Evolutionary conservation across 2,329 filamentous ascomycete species (phyloP).

Genomic region (Ciborinia camelliae): DNA sequence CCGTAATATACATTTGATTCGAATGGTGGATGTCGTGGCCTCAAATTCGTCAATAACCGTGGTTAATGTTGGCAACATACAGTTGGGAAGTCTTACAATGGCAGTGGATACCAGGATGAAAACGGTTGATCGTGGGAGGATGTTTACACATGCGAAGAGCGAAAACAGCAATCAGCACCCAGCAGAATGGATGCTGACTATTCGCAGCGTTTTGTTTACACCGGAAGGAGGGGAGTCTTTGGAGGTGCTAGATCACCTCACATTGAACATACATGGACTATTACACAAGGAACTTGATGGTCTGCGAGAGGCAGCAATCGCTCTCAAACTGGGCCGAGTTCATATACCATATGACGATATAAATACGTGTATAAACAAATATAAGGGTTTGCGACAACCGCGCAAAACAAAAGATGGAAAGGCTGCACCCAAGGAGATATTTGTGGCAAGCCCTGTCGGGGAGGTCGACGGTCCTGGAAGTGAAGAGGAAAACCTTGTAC

Average conservation of each 20-base stretch:
- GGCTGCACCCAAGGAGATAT: conserved; percentile 55
- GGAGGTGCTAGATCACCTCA: conserved; percentile 83
- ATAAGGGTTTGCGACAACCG: conserved; percentile 45
- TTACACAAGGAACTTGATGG: conserved; percentile 83
- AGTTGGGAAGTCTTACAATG: conserved; percentile 79
- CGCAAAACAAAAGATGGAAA: conserved; percentile 29
- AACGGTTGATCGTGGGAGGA: conserved; percentile 83
- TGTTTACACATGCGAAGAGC: conserved; percentile 77
- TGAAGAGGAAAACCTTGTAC: conserved; percentile 64
- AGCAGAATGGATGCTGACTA: conserved; percentile 88
- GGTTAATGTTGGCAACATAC: conserved; percentile 76
- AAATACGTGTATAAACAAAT: conserved; percentile 56
- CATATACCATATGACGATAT: conserved; percentile 91
- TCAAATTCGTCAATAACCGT: conserved; percentile 75
- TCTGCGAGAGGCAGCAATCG: conserved; percentile 82
- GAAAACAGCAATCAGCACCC: conserved; percentile 63
- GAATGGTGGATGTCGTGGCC: conserved; percentile 83
- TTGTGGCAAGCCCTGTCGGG: conserved; percentile 69
- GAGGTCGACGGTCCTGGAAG: conserved; percentile 63
- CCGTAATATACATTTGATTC: conserved; percentile 80
- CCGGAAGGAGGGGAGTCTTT: conserved; percentile 79
- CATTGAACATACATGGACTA: conserved; percentile 87
- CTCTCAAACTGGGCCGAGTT: conserved; percentile 84
- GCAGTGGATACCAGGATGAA: conserved; percentile 89
- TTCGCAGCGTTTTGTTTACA: conserved; percentile 85